Evolutionary conservation across 352 stramenopile species (phyloP).

Genomic region (Globisporangium rhizosaccharum): DNA sequence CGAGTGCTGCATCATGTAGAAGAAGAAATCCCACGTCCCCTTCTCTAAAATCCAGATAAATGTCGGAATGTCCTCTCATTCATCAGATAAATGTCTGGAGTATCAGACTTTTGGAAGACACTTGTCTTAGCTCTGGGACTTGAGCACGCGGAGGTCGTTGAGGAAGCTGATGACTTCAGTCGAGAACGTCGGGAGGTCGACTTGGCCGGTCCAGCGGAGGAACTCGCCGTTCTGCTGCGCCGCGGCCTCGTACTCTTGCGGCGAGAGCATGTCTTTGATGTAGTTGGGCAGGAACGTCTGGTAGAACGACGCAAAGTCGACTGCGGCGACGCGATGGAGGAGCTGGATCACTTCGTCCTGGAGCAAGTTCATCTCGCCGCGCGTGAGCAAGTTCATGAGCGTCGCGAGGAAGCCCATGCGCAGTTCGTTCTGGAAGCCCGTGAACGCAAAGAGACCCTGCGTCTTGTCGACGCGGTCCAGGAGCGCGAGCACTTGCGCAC

Average conservation of each 20-base stretch:
- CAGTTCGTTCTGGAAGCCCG: constrained; percentile 66
- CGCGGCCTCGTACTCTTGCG: constrained; percentile 40
- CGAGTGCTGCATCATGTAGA: constrained; percentile 82
- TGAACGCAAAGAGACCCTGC: constrained; percentile 63
- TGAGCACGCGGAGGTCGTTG: constrained; percentile 73
- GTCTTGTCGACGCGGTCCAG: constrained; percentile 63
- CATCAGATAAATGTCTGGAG: too few species aligned
- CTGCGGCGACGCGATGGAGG: constrained; percentile 58
- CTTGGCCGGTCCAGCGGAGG: constrained; percentile 68
- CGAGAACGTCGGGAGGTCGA: constrained; percentile 71
- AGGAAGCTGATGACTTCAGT: constrained; percentile 64
- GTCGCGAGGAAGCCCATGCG: constrained; percentile 74
- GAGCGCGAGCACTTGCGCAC: constrained; percentile 63
- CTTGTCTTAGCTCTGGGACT: constrained; percentile 44
- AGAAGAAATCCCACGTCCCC: not conserved
- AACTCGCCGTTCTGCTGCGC: constrained; percentile 50
- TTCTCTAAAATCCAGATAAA: not conserved
- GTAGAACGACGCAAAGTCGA: constrained; percentile 78
- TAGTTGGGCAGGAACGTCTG: constrained; percentile 57
- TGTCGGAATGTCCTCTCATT: too few species aligned
- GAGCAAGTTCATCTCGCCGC: constrained; percentile 74
- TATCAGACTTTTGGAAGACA: too few species aligned
- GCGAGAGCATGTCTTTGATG: constrained; percentile 60
- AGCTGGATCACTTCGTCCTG: constrained; percentile 71
- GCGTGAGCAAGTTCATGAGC: constrained; percentile 71